Percentiles rank a stretch among this genome's conserved stretches.
Evolutionary conservation across 148 eudicot species (phyloP).

Genomic region (Cornus controversa): DNA sequence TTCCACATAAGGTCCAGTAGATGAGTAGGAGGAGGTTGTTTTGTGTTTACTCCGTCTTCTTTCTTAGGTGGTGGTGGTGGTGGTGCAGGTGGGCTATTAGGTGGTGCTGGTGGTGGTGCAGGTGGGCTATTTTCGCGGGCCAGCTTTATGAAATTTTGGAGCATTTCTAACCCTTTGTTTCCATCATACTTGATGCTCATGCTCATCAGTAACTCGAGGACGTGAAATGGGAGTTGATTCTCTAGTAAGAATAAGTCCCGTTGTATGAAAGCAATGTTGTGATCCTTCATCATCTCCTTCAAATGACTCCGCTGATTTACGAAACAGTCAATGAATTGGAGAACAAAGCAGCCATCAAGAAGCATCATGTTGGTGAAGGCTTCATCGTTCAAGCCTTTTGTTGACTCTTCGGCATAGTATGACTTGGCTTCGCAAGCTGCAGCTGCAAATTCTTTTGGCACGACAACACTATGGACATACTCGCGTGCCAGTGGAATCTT

Average conservation of each 20-base stretch:
- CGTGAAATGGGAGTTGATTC: conserved; percentile 15
- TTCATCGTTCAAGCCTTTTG: background rate
- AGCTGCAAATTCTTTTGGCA: background rate
- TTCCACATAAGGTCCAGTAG: too few species aligned
- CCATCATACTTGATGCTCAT: too few species aligned
- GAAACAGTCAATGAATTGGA: background rate
- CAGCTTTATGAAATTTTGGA: too few species aligned
- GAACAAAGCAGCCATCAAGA: conserved; percentile 19
- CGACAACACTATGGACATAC: background rate
- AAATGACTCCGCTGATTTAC: too few species aligned
- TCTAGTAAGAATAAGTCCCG: conserved; percentile 9
- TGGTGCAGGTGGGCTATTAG: too few species aligned
- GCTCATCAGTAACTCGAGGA: background rate
- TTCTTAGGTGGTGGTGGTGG: too few species aligned
- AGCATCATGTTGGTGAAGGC: conserved; percentile 17
- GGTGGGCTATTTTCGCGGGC: too few species aligned
- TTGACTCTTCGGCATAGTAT: conserved; percentile 12
- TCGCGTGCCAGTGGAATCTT: background rate
- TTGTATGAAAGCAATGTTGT: background rate
- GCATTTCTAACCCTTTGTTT: too few species aligned
- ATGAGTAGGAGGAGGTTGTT: too few species aligned
- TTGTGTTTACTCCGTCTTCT: too few species aligned
- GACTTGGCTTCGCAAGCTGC: background rate
- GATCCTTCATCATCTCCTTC: background rate
- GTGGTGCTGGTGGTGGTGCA: too few species aligned